phyloP scores from a whole-genome alignment of 495 filamentous ascomycete species.

The Podospora fimiseda region DNA sequence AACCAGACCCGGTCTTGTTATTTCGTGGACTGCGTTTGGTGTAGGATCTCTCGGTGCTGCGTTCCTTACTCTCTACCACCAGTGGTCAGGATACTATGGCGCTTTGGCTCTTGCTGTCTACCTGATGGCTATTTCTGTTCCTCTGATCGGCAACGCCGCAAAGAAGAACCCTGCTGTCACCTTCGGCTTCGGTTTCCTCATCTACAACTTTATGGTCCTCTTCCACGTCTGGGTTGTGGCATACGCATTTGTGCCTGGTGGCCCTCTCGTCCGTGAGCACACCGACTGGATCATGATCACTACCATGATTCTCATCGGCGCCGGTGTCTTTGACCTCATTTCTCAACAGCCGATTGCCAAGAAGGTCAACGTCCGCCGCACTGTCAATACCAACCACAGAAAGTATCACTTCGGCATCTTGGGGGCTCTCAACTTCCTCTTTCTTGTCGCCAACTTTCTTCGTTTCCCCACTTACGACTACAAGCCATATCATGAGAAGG shows the following conservation, averaged over 20 bases:
- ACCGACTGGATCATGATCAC: slow-evolving; percentile 91
- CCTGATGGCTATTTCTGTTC: slow-evolving; percentile 70
- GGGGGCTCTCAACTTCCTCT: slow-evolving; percentile 66
- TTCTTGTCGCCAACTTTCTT: slow-evolving; percentile 76
- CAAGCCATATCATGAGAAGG: slow-evolving; percentile 77
- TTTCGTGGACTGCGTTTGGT: slow-evolving; percentile 76
- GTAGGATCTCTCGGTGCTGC: slow-evolving; percentile 73
- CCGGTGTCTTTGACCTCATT: slow-evolving; percentile 72
- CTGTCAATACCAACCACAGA: slow-evolving; percentile 29
- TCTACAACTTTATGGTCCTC: slow-evolving; percentile 86
- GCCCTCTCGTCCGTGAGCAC: slow-evolving; percentile 84
- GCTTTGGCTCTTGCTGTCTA: slow-evolving; percentile 70
- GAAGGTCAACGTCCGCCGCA: slow-evolving; percentile 12
- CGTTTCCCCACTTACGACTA: slow-evolving; percentile 93
- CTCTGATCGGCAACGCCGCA: slow-evolving; percentile 68
- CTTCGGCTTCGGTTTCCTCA: slow-evolving; percentile 80
- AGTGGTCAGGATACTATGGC: slow-evolving; percentile 91
- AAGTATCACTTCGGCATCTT: slow-evolving; percentile 49
- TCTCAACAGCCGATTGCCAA: slow-evolving; percentile 29
- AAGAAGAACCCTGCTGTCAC: slow-evolving; percentile 66
- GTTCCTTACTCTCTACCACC: slow-evolving; percentile 66
- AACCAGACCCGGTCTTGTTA: slow-evolving; percentile 59
- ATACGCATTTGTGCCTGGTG: slow-evolving; percentile 98
- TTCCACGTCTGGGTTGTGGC: slow-evolving; percentile 98
- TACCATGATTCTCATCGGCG: slow-evolving; percentile 78